Evolutionary conservation across 2,329 filamentous ascomycete genomes (phyloP).

Genomic region (Phyllosticta citriasiana): DNA sequence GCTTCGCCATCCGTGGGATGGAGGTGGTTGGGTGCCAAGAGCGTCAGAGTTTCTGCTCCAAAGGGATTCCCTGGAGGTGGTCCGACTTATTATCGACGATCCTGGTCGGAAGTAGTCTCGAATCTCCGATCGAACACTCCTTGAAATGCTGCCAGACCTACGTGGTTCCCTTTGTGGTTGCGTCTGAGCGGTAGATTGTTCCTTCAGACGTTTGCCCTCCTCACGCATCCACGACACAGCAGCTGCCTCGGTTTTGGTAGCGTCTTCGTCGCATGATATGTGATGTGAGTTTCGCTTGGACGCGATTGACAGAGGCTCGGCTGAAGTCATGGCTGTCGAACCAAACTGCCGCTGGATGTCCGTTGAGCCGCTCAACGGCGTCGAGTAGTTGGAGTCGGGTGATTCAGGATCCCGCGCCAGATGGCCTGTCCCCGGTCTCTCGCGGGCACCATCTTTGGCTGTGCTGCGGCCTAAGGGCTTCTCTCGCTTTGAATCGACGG

Average conservation of each 20-base stretch:
- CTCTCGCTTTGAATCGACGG: background rate
- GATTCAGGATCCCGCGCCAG: constrained; percentile 21
- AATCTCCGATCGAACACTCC: constrained; percentile 29
- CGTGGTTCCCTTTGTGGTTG: constrained; percentile 10
- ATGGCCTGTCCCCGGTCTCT: constrained; percentile 15
- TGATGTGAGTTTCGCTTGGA: constrained; percentile 34
- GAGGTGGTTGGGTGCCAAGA: constrained; percentile 10
- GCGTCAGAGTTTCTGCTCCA: constrained; percentile 11
- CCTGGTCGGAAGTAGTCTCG: constrained; percentile 34
- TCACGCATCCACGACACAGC: constrained; percentile 35
- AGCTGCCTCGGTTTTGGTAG: constrained; percentile 27
- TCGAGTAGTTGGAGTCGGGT: constrained; percentile 27
- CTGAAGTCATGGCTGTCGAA: constrained; percentile 34
- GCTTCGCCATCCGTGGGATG: constrained; percentile 26
- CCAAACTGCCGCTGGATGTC: constrained; percentile 27
- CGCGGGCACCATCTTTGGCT: constrained; percentile 11
- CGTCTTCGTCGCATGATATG: constrained; percentile 15
- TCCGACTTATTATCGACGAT: constrained; percentile 20
- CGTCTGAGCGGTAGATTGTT: constrained; percentile 16
- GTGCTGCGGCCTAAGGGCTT: constrained; percentile 13
- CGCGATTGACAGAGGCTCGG: constrained; percentile 26
- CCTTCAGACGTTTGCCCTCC: constrained; percentile 31
- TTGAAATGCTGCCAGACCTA: constrained; percentile 25
- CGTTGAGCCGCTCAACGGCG: constrained; percentile 33
- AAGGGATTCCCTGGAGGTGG: constrained; percentile 26